Evolutionary conservation across 345 rosid genomes (phyloP), one percentile per base, ranked within the genome.

Genomic region (Bruguiera gymnorhiza): DNA sequence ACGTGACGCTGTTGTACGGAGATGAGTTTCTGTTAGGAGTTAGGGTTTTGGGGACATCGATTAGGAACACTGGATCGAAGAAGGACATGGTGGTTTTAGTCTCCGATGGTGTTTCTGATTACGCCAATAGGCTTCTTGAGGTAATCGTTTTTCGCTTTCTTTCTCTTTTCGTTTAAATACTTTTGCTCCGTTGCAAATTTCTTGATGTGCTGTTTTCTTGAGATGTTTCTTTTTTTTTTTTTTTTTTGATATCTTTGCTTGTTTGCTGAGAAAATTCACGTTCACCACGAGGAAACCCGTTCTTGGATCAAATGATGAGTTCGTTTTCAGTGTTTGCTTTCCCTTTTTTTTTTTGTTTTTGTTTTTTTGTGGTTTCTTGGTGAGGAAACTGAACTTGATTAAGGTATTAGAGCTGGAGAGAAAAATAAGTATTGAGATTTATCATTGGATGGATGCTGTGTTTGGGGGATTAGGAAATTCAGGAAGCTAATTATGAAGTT

Each of bases 11-110:
- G 18, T 72, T 94, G 73, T 94, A 94, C 48, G 98, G 98, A 27
- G 98, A 94, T 76, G 98, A 89, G 83, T 94, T 94, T 80, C 70
- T 94, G 62, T 75, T 94, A 76, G 98, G 98, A 24, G 98, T 91
- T 77, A 86, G 97, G 82, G 97, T 94, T 59, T 65, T 94, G 75
- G 97, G 97, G 11, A 94, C 91, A 80, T 91, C 98, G 67, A 89
- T 94, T 59, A 79, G 93, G 62, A 88, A 88, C 63, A 85, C 95
- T 37, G 93, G 97, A 76, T 79, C 97, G 62, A 86, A 57, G 15
- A 88, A 88, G 65, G 96, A 91, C 62, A 86, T 85, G 92, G 97
- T 91, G 36, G 98, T 82, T 81, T 75, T 94, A 76, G 96, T 91
- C 77, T 94, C 98, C 34, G 96, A 94, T 73, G 97, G 98, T 24